These are phyloP conservation scores for Solanum commersonii DNA, from an alignment of 257 asterid species.

Conservation along the genomic window DNA sequence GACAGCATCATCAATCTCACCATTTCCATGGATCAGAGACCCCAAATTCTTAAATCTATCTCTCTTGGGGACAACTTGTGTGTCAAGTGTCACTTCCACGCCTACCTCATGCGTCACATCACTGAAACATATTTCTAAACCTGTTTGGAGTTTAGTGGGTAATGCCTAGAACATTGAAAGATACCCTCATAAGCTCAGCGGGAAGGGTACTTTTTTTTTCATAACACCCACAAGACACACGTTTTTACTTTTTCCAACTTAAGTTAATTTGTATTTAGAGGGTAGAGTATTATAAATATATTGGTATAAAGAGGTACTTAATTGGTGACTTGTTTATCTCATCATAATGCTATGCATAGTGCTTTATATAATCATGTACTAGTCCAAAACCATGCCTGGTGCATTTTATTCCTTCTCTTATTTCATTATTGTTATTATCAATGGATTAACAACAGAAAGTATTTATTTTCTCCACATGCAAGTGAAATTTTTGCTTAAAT, in stretches of 20 bases:
- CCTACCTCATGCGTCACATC: too few species aligned
- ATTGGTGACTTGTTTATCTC: neutral
- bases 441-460: neutral
- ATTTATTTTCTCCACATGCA: slow-evolving; percentile 10
- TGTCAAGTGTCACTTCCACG: too few species aligned
- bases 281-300: neutral
- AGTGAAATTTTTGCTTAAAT: slow-evolving; percentile 78
- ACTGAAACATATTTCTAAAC: neutral
- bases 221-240: neutral
- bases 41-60: too few species aligned
- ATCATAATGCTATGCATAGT: neutral
- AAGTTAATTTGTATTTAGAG: neutral
- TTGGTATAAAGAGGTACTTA: neutral
- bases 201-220: neutral
- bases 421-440: neutral
- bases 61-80: too few species aligned
- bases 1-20: too few species aligned
- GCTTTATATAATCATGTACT: neutral
- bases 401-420: neutral
- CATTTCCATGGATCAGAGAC: too few species aligned
- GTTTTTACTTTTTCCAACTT: neutral
- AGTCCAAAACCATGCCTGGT: neutral
- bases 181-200: neutral
- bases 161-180: neutral
- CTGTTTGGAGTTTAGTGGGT: neutral